Evolutionary conservation across 73 alveolate species (phyloP).

Genomic region (Symbiodinium pilosum): DNA sequence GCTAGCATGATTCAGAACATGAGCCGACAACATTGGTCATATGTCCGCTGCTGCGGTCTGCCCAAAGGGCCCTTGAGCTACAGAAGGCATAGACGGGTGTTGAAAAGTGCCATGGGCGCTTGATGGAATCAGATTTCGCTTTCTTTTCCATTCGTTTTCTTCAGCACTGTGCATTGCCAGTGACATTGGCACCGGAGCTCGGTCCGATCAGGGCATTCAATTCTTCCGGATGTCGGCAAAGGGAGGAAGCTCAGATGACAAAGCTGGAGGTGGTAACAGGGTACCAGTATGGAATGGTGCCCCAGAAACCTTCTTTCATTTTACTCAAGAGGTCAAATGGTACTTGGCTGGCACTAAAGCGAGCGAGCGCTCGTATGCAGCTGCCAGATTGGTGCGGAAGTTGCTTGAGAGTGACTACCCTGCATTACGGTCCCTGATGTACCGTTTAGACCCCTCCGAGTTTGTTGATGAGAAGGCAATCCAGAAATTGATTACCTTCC

Average conservation of each 20-base stretch:
- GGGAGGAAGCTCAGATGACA: not conserved
- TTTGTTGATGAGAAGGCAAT: not conserved
- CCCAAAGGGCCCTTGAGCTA: slow-evolving; percentile 45
- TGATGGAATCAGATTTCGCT: not conserved
- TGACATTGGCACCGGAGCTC: not conserved
- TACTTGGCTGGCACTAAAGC: not conserved
- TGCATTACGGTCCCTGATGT: slow-evolving; percentile 12
- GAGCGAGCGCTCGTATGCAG: slow-evolving; percentile 9
- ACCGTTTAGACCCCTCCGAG: slow-evolving; percentile 35
- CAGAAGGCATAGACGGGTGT: not conserved
- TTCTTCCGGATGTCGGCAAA: not conserved
- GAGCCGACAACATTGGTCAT: no score
- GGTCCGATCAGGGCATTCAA: not conserved
- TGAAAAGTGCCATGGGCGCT: not conserved
- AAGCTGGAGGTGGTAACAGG: not conserved
- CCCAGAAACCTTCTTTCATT: slow-evolving; percentile 4
- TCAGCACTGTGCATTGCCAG: not conserved
- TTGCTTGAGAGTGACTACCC: slow-evolving; percentile 24
- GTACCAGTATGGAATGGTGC: slow-evolving; percentile 33
- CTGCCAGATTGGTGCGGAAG: slow-evolving; percentile 19
- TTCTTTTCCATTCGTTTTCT: not conserved
- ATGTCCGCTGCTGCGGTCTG: not conserved
- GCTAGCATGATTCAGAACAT: no score
- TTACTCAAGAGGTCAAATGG: slow-evolving; percentile 35
- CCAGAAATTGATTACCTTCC: not conserved